Evolutionary conservation across 371 early-diverging fungal genomes (phyloP), one percentile per base, ranked within the genome.

Genomic region (Paraphysoderma sedebokerense): DNA sequence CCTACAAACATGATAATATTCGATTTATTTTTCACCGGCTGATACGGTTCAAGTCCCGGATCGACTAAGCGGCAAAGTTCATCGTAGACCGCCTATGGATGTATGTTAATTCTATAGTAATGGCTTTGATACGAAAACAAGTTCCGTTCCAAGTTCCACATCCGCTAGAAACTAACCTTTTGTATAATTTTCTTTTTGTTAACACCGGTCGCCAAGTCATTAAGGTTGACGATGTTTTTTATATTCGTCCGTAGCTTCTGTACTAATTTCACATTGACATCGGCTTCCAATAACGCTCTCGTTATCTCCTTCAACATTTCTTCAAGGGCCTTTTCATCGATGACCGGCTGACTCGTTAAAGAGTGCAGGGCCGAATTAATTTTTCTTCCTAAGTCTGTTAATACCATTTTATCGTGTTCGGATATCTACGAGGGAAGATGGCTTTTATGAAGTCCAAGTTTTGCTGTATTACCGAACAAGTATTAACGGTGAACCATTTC

Each of bases 1-100:
- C 99, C 99, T 24, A 99, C 99, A 79, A 99, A 97, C 87, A 99
- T 90, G 48, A 99, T 79, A 4, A 95, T 74, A 61, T 93, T 96
- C 31, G 74, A 44, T 55, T 75, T 74, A 17, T 82, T 82, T 61
- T 87, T 93, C 30, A 74, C 71, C 29, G 97, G 92, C 50, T 80
- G 77, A 65, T 79, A 92, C 13, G 92, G 72, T 52, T 90, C 81
- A 12, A 76, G 82, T 45, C 85, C 82, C 3, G 98, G 95, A 72
- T 97, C 98, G 6, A 98, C 85, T 24, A 99, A 70, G 11, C 76
- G 57, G 40, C 80, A 82, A n/a, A 98, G 74, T 55, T 90, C 93
- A 52, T 98, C 95, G 74, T 87, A 88, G 8, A 99, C 91, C 31
- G 91, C 81, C 70, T 81, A 65, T 28, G 19, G 23, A 41, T 23